Conservation (phyloP, 2,329 filamentous ascomycete genomes). For the Aspergillus spinulosporus region DNA sequence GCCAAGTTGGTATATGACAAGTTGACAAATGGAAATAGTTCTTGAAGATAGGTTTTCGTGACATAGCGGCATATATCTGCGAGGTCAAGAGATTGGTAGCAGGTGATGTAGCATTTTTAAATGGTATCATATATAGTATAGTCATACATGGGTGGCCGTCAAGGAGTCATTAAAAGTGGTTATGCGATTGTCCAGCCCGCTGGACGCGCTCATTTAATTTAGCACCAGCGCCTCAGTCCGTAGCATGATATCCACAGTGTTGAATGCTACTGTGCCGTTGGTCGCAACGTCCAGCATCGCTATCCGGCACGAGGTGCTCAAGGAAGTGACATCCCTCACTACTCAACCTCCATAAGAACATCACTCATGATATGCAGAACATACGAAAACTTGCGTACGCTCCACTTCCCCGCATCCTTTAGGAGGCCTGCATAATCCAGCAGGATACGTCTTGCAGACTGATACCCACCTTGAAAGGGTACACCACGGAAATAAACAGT, state of each 20-base stretch:
- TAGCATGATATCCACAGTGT: no score
- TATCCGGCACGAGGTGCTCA: neutral
- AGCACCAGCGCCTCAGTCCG: neutral
- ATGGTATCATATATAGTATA: conserved; percentile 7
- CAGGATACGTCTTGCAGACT: conserved; percentile 53
- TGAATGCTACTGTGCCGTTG: no score
- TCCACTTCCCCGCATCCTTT: conserved; percentile 56
- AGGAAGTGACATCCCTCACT: conserved; percentile 9
- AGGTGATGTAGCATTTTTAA: neutral
- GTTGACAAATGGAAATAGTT: no score
- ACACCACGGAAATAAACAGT: conserved; percentile 51
- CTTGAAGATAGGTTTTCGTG: no score
- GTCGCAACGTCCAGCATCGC: neutral
- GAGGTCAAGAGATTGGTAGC: conserved; percentile 11
- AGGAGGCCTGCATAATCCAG: conserved; percentile 56
- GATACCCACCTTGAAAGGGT: conserved; percentile 51
- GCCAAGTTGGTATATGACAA: no score
- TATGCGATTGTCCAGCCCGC: conserved; percentile 3
- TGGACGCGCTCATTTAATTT: neutral
- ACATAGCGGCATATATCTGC: conserved; percentile 13
- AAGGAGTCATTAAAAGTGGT: neutral
- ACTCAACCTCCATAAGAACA: conserved; percentile 41
- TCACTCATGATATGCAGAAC: conserved; percentile 59
- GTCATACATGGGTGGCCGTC: neutral
- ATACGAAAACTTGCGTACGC: conserved; percentile 51